A percentile compares a stretch with the other conserved stretches of the same genome.
These are phyloP conservation scores for Sonneratia caseolaris DNA, from an alignment of 345 rosid species.

Conservation along the genomic window DNA sequence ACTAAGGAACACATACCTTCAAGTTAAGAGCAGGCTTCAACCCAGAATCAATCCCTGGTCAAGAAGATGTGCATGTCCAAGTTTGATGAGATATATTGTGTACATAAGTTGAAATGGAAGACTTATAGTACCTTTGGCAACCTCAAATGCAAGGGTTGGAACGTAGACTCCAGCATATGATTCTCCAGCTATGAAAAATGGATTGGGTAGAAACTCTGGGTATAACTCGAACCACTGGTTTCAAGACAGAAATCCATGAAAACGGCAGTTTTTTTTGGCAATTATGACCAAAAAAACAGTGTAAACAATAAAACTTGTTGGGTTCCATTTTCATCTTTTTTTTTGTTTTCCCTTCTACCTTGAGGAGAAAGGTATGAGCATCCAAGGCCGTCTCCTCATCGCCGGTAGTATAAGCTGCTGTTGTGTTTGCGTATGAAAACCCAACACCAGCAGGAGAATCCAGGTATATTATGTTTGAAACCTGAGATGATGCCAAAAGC, in stretches of 20 bases:
- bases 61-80: background rate
- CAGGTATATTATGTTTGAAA: conserved; percentile 66
- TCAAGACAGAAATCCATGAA: conserved; percentile 10
- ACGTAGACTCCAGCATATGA: conserved; percentile 89
- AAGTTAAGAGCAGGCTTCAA: conserved; percentile 52
- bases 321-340: background rate
- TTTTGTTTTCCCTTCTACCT: conserved; percentile 33
- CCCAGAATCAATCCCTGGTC: conserved; percentile 54
- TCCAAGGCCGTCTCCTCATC: conserved; percentile 64
- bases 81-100: background rate
- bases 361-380: conserved; percentile 54
- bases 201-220: conserved; percentile 71
- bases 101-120: conserved; percentile 6
- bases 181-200: conserved; percentile 79
- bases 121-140: conserved; percentile 45
- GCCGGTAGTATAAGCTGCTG: conserved; percentile 46
- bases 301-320: background rate
- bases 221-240: conserved; percentile 75
- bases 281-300: background rate
- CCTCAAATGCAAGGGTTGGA: conserved; percentile 71
- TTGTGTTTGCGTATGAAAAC: conserved; percentile 51
- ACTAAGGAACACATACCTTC: conserved; percentile 33
- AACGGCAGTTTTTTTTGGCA: background rate
- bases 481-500: conserved; percentile 25
- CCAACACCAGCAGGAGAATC: conserved; percentile 96